Evolutionary conservation across 2,329 filamentous ascomycete species (phyloP), one percentile per base, ranked within the genome.

Genomic region (Emmonsiellopsis sp.): DNA sequence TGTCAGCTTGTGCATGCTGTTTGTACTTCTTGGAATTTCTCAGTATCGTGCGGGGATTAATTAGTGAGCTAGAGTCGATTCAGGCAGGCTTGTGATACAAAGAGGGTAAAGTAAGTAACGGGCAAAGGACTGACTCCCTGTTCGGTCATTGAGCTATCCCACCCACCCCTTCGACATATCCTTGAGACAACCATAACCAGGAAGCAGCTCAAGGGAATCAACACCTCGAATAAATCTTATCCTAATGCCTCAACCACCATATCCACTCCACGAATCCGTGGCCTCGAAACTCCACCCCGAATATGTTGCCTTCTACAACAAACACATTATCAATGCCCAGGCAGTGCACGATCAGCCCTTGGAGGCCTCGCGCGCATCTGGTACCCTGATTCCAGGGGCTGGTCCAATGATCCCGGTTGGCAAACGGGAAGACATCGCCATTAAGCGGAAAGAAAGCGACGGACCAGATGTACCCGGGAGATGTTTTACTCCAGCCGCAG

Each of bases 291-390:
- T 80, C 49, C 65, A 79, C 59, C 71, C 75, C 1, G 74, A 79
- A 53, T 80, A 80, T 59, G 73, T 71, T 47, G 69, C 63, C 10
- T 80, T 79, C 63, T 80, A 80, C 65, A 78, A 80, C 60, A 60
- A 74, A 56, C 66, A 78, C 61, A 67, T 80, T 45, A 64, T 75
- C 57, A 68, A 77, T 63, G 69, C 73, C 51, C 76, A 77, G 57
- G 77, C 78, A 60, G 78, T 80, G 2, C 79, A 82, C 60, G 68
- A 75, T 11, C 78, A 80, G 54, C 76, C 79, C 1, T 68, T 82
- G 8, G 69, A 69, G 21, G 76, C 72, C 0, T 81, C 78, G 0
- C 70, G 79, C 14, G 69, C 72, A 17, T 74, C 74, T 51, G 77
- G 77, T 7, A 69, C 73, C n/a, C 64, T 80, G 11, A 77, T 81